phyloP scores from a whole-genome alignment of 768 basidiomycete genomes.

The Hygrocybe coccinea region DNA sequence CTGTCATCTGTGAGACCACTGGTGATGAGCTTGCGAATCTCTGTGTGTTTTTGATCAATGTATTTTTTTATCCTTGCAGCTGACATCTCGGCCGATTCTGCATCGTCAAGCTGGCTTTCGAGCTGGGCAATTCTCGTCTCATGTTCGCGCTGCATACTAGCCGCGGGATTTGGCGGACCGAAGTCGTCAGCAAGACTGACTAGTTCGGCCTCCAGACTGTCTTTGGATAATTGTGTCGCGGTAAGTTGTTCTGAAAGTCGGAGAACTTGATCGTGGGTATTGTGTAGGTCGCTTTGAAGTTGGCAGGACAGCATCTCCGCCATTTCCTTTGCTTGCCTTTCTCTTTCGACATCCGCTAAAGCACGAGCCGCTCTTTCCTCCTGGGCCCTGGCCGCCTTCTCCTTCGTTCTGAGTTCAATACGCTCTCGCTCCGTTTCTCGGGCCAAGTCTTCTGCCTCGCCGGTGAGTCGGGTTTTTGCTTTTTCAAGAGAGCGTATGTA shows the following conservation, averaged over 20 bases:
- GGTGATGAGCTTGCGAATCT: conserved; percentile 63
- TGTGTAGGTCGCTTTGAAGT: conserved; percentile 57
- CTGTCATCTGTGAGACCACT: conserved; percentile 53
- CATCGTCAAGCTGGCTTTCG: conserved; percentile 56
- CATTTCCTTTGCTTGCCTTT: conserved; percentile 58
- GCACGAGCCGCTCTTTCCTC: conserved; percentile 58
- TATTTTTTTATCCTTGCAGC: conserved; percentile 55
- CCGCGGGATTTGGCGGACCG: conserved; percentile 48
- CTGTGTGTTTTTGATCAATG: conserved; percentile 65
- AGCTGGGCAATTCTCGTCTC: conserved; percentile 57
- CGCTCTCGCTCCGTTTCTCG: conserved; percentile 71
- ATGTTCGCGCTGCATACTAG: conserved; percentile 60
- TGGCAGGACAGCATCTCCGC: conserved; percentile 60
- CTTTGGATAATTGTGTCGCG: conserved; percentile 55
- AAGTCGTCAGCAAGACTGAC: conserved; percentile 60
- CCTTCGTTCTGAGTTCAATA: conserved; percentile 58
- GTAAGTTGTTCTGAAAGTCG: conserved; percentile 52
- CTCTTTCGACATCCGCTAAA: conserved; percentile 57
- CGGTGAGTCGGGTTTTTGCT: conserved; percentile 63
- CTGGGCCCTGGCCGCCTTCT: conserved; percentile 58
- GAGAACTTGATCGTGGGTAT: conserved; percentile 48
- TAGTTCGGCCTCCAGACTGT: conserved; percentile 61
- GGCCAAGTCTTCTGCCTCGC: conserved; percentile 78
- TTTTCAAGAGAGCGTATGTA: conserved; percentile 88
- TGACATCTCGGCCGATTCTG: conserved; percentile 45